Percentiles rank a stretch among this genome's conserved stretches.
These are phyloP conservation scores for Ascochyta fabae DNA, from an alignment of 2,329 filamentous ascomycete species.

Conservation along the genomic window DNA sequence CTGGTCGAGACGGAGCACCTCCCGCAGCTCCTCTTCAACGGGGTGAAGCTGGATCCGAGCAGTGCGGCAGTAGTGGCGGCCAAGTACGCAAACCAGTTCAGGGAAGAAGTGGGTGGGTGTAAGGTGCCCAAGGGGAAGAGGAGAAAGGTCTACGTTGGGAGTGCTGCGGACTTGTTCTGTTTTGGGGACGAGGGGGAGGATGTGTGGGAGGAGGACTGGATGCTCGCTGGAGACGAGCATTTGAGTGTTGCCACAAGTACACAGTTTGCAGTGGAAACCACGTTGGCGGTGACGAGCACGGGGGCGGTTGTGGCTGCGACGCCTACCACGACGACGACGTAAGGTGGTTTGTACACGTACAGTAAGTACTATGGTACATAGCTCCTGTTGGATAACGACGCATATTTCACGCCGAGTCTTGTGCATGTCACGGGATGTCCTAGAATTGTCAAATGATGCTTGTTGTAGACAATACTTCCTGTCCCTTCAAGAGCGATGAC, in stretches of 20 bases:
- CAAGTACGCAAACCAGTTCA: slow-evolving; percentile 66
- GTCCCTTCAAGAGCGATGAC: background rate
- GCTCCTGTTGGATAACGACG: background rate
- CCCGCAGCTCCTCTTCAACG: slow-evolving; percentile 70
- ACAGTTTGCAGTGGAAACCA: background rate
- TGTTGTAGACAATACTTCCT: background rate
- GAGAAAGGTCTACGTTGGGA: slow-evolving; percentile 44
- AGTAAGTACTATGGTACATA: too few relatives aligned
- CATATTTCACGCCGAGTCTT: background rate
- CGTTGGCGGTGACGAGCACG: background rate
- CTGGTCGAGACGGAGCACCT: slow-evolving; percentile 58
- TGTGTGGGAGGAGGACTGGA: slow-evolving; percentile 40
- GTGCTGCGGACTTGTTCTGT: slow-evolving; percentile 72
- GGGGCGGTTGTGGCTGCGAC: background rate
- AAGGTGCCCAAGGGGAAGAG: slow-evolving; percentile 45
- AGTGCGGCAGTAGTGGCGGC: slow-evolving; percentile 55
- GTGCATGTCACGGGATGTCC: background rate
- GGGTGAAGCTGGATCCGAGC: slow-evolving; percentile 53
- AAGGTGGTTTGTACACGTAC: background rate
- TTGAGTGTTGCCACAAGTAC: background rate
- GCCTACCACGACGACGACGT: background rate
- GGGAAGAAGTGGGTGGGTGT: slow-evolving; percentile 72
- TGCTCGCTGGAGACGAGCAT: slow-evolving; percentile 3
- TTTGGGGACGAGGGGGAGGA: slow-evolving; percentile 47
- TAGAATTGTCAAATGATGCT: too few relatives aligned